Evolutionary conservation across 805 yeast genomes (phyloP).

Genomic region (Helenozyma baotianmanensis): DNA sequence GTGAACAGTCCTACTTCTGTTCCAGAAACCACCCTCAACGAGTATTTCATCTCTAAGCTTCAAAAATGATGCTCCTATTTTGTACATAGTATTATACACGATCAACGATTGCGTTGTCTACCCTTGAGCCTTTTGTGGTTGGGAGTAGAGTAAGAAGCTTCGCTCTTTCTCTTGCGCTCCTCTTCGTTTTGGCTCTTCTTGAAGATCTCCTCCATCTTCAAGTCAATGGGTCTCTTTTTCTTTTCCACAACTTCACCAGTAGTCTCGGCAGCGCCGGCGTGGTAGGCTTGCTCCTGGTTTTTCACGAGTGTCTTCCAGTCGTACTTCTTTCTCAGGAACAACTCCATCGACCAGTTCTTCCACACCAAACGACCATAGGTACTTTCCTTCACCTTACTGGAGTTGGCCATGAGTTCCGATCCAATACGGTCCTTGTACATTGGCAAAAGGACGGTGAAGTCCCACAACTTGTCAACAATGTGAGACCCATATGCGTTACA

Average conservation of each 20-base stretch:
- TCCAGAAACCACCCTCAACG: constrained; percentile 41
- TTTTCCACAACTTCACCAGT: constrained; percentile 10
- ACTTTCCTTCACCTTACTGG: constrained; percentile 74
- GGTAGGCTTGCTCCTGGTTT: constrained; percentile 33
- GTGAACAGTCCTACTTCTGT: constrained; percentile 81
- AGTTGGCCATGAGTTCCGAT: constrained; percentile 51
- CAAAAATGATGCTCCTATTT: background rate
- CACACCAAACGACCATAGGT: constrained; percentile 87
- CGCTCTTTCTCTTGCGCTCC: constrained; percentile 24
- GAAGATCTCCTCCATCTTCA: constrained; percentile 36
- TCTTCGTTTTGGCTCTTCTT: constrained; percentile 26
- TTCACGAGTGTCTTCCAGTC: constrained; percentile 78
- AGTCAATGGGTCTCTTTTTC: constrained; percentile 35
- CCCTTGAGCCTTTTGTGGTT: constrained; percentile 6
- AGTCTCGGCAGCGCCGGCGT: constrained; percentile 16
- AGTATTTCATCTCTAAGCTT: constrained; percentile 44
- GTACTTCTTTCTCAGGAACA: constrained; percentile 62
- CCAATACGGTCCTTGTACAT: constrained; percentile 87
- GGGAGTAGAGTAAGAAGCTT: constrained; percentile 11
- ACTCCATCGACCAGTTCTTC: constrained; percentile 92
- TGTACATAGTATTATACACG: background rate
- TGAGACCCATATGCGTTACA: constrained; percentile 92
- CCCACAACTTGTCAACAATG: constrained; percentile 80
- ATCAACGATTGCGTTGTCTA: constrained; percentile 10
- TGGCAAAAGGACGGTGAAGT: constrained; percentile 68